Percentiles rank a stretch among this genome's conserved stretches.
Conservation (phyloP, 441 rosid genomes). For the Eruca vesicaria region DNA sequence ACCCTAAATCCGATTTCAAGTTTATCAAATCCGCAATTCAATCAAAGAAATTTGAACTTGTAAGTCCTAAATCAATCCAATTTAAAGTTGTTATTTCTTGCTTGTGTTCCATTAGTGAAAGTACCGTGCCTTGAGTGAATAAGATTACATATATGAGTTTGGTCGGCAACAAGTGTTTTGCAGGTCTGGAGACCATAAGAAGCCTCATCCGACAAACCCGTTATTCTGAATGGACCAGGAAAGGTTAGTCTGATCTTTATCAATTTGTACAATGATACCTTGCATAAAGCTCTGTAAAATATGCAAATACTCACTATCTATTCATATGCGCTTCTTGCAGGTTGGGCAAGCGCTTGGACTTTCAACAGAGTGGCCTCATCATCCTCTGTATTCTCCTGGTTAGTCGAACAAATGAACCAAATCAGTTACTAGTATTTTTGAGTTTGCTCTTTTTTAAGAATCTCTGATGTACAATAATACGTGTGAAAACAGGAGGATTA, state of each 20-base stretch:
- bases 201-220: conserved; percentile 73
- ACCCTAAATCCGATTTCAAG: not conserved
- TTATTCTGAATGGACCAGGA: conserved; percentile 87
- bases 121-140: no score
- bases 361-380: conserved; percentile 86
- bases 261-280: conserved; percentile 1
- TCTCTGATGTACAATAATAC: no score
- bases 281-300: not conserved
- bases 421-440: not conserved
- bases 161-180: no score
- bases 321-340: conserved; percentile 32
- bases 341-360: conserved; percentile 93
- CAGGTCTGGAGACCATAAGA: conserved; percentile 83
- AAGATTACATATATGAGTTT: no score
- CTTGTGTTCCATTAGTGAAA: no score
- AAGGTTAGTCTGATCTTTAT: conserved; percentile 49
- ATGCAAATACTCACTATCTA: not conserved
- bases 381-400: conserved; percentile 78
- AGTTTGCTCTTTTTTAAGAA: not conserved
- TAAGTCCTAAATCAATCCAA: not conserved
- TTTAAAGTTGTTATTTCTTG: no score
- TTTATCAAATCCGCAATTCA: not conserved
- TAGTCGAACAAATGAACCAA: conserved; percentile 7
- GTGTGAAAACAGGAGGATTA: conserved; percentile 64
- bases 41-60: not conserved